Evolutionary conservation across 2,329 filamentous ascomycete genomes (phyloP).

Genomic region (Truncatella angustata): DNA sequence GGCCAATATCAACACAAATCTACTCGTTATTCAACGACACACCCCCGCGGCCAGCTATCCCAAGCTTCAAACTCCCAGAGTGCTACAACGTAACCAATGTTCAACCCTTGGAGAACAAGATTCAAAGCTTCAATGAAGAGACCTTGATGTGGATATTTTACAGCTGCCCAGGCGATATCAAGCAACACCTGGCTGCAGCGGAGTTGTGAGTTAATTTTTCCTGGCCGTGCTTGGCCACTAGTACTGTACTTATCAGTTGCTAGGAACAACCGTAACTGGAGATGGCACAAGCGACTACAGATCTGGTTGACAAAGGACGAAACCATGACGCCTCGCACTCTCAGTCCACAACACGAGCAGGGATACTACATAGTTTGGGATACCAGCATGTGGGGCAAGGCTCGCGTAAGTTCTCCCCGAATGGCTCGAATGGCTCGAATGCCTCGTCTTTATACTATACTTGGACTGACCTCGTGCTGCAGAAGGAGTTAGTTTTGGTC

Average conservation of each 20-base stretch:
- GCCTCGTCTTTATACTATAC: background rate
- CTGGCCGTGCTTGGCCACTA: background rate
- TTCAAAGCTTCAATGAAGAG: conserved; percentile 66
- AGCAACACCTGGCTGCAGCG: conserved; percentile 61
- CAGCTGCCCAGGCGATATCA: conserved; percentile 60
- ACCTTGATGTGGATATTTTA: conserved; percentile 71
- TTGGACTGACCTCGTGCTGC: conserved; percentile 1
- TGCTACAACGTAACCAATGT: conserved; percentile 68
- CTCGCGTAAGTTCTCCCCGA: conserved; percentile 51
- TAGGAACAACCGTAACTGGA: conserved; percentile 64
- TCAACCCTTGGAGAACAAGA: conserved; percentile 63
- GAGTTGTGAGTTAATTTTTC: conserved; percentile 53
- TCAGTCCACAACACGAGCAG: conserved; percentile 59
- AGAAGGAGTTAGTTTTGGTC: conserved; percentile 61
- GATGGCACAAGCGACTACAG: conserved; percentile 66
- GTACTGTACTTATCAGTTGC: conserved; percentile 11
- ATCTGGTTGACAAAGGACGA: conserved; percentile 69
- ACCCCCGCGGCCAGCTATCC: conserved; percentile 56
- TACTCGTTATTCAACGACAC: conserved; percentile 61
- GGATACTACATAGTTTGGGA: conserved; percentile 69
- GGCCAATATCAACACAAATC: conserved; percentile 56
- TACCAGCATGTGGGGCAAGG: conserved; percentile 59
- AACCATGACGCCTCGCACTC: conserved; percentile 58
- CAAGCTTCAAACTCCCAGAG: conserved; percentile 59
- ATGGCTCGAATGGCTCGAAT: no score